Evolutionary conservation across 352 stramenopile species (phyloP).

Genomic region (Phytophthora sp.): DNA sequence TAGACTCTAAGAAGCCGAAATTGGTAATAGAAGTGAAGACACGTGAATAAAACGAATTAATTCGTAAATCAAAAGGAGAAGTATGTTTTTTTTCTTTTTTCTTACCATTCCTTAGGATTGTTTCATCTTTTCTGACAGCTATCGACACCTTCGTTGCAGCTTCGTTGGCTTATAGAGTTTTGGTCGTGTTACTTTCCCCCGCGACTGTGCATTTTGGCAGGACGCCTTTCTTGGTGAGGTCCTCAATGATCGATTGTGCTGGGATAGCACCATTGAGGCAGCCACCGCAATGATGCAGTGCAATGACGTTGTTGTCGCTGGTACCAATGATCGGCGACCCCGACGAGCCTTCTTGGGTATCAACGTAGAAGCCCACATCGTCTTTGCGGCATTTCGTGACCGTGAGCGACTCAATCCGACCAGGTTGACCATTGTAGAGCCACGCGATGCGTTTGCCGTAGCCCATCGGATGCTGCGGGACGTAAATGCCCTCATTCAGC

Average conservation of each 20-base stretch:
- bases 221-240: slow-evolving; percentile 41
- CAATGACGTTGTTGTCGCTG: slow-evolving; percentile 69
- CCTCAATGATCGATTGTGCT: slow-evolving; percentile 53
- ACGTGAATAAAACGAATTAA: slow-evolving; percentile 26
- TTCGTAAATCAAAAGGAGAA: slow-evolving; percentile 13
- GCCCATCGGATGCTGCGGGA: slow-evolving; percentile 70
- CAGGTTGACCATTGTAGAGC: slow-evolving; percentile 41
- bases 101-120: too few species aligned
- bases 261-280: slow-evolving; percentile 76
- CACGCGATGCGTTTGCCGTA: slow-evolving; percentile 69
- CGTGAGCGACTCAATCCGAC: slow-evolving; percentile 41
- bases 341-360: slow-evolving; percentile 77
- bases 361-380: slow-evolving; percentile 76
- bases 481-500: slow-evolving; percentile 69
- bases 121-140: slow-evolving; percentile 4
- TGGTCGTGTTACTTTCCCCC: slow-evolving; percentile 13
- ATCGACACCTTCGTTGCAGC: too few species aligned
- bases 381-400: slow-evolving; percentile 51
- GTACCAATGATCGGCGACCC: slow-evolving; percentile 65
- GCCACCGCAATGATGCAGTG: slow-evolving; percentile 77
- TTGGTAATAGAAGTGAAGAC: background rate
- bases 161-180: slow-evolving; percentile 5
- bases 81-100: too few species aligned
- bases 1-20: slow-evolving; percentile 26
- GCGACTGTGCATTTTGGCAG: slow-evolving; percentile 48